These are phyloP conservation scores for Saccharomycopsis sp. DNA, from an alignment of 805 yeast genomes.

Conservation along the genomic window DNA sequence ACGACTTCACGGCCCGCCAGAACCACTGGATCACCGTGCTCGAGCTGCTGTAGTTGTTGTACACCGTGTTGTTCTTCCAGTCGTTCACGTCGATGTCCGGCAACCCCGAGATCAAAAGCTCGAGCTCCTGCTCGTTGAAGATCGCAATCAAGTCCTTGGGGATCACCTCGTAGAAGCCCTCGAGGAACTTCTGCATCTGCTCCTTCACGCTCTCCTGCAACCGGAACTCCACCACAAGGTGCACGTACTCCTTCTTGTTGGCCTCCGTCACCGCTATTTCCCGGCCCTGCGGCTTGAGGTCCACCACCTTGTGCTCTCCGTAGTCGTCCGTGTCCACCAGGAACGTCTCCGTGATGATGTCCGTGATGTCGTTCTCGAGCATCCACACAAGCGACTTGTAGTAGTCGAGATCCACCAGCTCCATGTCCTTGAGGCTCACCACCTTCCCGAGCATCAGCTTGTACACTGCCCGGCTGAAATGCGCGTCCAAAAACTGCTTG, in stretches of 20 bases:
- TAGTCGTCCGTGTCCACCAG: slow-evolving; percentile 90
- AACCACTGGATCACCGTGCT: slow-evolving; percentile 92
- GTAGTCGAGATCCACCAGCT: slow-evolving; percentile 96
- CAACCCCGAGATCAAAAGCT: slow-evolving; percentile 83
- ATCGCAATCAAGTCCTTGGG: slow-evolving; percentile 77
- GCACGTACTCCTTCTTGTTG: slow-evolving; percentile 86
- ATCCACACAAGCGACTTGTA: slow-evolving; percentile 94
- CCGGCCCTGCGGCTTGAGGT: slow-evolving; percentile 75
- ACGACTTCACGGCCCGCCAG: slow-evolving; percentile 95
- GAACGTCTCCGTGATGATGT: slow-evolving; percentile 88
- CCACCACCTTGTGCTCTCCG: slow-evolving; percentile 81
- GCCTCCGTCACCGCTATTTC: slow-evolving; percentile 82
- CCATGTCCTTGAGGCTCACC: slow-evolving; percentile 89
- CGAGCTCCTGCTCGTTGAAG: slow-evolving; percentile 94
- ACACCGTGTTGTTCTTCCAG: slow-evolving; percentile 82
- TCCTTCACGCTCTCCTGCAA: slow-evolving; percentile 76
- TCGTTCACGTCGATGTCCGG: slow-evolving; percentile 96
- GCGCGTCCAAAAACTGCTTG: slow-evolving; percentile 81
- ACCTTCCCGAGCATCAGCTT: slow-evolving; percentile 73
- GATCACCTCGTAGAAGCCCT: slow-evolving; percentile 86
- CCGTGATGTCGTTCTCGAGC: slow-evolving; percentile 88
- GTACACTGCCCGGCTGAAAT: slow-evolving; percentile 91
- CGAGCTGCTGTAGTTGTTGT: slow-evolving; percentile 74
- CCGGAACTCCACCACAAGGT: slow-evolving; percentile 78
- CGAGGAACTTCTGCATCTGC: slow-evolving; percentile 77